Conservation (phyloP, 106 monocot species). For the Dioscorea alata region DNA sequence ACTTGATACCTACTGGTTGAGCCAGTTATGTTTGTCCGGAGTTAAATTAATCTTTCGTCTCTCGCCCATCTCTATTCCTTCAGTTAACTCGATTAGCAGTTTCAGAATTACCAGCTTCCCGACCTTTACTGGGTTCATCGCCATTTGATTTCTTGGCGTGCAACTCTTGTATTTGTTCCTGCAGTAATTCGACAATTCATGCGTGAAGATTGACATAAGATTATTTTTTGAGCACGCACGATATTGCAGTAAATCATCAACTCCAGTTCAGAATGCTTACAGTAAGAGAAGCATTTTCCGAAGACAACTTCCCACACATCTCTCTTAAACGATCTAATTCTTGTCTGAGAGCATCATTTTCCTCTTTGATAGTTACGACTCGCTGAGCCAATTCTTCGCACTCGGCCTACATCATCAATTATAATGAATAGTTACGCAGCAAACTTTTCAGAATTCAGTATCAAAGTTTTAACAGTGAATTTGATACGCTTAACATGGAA, state of each 20-base stretch:
- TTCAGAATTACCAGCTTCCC: not conserved
- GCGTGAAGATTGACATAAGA: not conserved
- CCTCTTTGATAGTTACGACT: slow-evolving; percentile 35
- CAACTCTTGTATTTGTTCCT: slow-evolving; percentile 5
- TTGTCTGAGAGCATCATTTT: slow-evolving; percentile 39
- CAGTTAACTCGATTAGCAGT: not conserved
- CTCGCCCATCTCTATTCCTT: not conserved
- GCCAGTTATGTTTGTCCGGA: not conserved
- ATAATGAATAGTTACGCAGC: no score
- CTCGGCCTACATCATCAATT: slow-evolving; percentile 29
- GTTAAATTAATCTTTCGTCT: not conserved
- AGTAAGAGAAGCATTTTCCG: slow-evolving; percentile 40
- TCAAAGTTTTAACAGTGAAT: no score
- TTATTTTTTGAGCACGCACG: no score
- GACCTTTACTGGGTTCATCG: slow-evolving; percentile 1
- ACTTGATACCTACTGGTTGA: no score
- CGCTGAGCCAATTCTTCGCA: slow-evolving; percentile 46
- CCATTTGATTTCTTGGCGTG: not conserved
- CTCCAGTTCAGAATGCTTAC: slow-evolving; percentile 7
- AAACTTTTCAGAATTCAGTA: no score
- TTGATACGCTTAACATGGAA: no score
- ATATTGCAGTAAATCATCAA: not conserved
- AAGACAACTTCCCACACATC: slow-evolving; percentile 32
- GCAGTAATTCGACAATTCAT: not conserved
- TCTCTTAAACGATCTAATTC: slow-evolving; percentile 30